Evolutionary conservation across 805 yeast genomes (phyloP), one percentile per base, ranked within the genome.

Genomic region (Lachancea mirantina): DNA sequence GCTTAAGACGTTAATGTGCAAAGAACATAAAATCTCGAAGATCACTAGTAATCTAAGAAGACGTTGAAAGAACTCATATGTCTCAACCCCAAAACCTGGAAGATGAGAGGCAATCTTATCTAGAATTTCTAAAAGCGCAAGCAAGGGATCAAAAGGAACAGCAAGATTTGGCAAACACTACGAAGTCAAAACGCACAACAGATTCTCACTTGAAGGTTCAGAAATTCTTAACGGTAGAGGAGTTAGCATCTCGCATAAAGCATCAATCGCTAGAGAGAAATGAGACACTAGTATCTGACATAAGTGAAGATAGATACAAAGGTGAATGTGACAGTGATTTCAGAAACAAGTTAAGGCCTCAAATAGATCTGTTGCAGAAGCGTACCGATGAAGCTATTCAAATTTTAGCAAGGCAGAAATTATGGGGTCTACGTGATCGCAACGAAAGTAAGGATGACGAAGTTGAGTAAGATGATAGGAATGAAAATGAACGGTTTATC

Each of bases 341-440:
- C 50, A 62, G 52, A 40, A 45, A 58, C 11, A 68, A 63, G 36
- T 38, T 74, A 6, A 49, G 57, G 20, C 59, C 55, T 0, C 60
- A 63, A 23, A 30, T 70, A 29, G 59, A 60, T 8, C 42, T 55
- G 4, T 42, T 72, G n/a, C 55, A 62, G 2, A 52, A 55, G 16
- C 49, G 58, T 29, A 74, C 78, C 0, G 64, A 71, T 26, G 51
- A 48, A n/a, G 63, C 61, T 1, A 56, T 73, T 1, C 54, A 55
- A 9, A 41, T 51, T 11, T 28, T 64, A 5, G 63, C 69, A 13
- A 59, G 67, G 36, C 64, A 63, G 27, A 49, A 64, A 20, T 14
- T 47, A 11, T 22, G 52, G 8, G 22, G 35, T 18, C 43, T 36
- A 26, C 36, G n/a, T n/a, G n/a, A n/a, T n/a, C n/a, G n/a, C n/a